These are phyloP conservation scores for Phialocephala sp. DNA, from an alignment of 2,329 filamentous ascomycete species.

Conservation along the genomic window DNA sequence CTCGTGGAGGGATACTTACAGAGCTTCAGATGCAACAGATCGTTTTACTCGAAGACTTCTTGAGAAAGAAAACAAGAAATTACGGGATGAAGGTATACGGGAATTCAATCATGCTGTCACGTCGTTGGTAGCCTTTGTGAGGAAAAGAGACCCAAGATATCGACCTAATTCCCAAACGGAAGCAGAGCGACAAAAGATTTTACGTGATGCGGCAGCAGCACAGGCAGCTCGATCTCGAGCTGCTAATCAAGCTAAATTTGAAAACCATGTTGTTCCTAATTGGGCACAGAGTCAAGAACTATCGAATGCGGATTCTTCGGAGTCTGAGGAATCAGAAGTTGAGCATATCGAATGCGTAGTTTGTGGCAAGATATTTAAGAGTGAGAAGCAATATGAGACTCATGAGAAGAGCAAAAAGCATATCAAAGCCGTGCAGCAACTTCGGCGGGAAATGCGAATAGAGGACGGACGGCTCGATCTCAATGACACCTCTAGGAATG, in stretches of 20 bases:
- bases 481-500: constrained; percentile 34
- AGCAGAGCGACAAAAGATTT: constrained; percentile 76
- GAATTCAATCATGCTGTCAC: constrained; percentile 94
- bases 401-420: constrained; percentile 99
- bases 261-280: constrained; percentile 69
- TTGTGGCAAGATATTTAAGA: constrained; percentile 84
- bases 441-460: constrained; percentile 81
- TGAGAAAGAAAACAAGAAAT: constrained; percentile 92
- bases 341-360: constrained; percentile 75
- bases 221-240: constrained; percentile 85
- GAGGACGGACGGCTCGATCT: constrained; percentile 71
- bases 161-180: constrained; percentile 78
- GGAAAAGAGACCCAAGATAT: constrained; percentile 89
- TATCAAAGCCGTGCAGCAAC: constrained; percentile 79
- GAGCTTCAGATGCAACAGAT: constrained; percentile 85
- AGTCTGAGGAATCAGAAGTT: constrained; percentile 56
- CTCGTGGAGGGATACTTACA: constrained; percentile 86
- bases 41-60: constrained; percentile 80
- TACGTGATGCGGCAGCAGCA: constrained; percentile 79
- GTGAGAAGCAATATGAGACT: constrained; percentile 86
- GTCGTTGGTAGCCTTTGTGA: constrained; percentile 84
- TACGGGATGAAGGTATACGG: constrained; percentile 79
- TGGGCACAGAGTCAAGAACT: constrained; percentile 71
- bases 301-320: constrained; percentile 59
- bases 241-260: constrained; percentile 77